Percentiles rank a stretch among this genome's conserved stretches.
phyloP scores from a whole-genome alignment of 352 stramenopile genomes.

The Aphanomyces astaci region DNA sequence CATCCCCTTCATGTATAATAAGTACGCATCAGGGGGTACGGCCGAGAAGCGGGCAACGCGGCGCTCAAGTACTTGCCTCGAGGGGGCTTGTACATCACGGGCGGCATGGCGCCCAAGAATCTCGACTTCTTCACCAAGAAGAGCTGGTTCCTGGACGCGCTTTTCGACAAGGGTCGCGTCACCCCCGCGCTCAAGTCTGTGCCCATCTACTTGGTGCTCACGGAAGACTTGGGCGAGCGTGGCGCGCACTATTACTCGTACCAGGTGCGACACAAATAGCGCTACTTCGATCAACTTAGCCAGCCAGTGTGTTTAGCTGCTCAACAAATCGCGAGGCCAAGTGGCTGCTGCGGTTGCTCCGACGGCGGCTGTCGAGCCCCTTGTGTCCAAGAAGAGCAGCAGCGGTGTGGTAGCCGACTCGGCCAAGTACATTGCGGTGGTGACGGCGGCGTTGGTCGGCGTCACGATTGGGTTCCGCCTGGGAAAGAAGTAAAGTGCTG shows the following conservation, averaged over 20 bases:
- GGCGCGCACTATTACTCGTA: constrained; percentile 85
- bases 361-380: no score
- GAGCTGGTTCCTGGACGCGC: constrained; percentile 69
- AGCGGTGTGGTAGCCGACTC: no score
- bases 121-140: constrained; percentile 87
- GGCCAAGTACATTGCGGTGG: neutral
- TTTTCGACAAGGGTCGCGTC: constrained; percentile 86
- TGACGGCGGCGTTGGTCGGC: neutral
- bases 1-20: neutral
- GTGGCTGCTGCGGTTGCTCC: no score
- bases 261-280: constrained; percentile 33
- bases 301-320: neutral
- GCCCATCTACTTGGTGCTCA: constrained; percentile 84
- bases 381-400: no score
- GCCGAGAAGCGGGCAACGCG: constrained; percentile 88
- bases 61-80: constrained; percentile 94
- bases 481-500: constrained; percentile 6
- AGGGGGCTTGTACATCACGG: constrained; percentile 95
- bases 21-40: constrained; percentile 71
- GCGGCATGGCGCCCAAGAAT: constrained; percentile 95
- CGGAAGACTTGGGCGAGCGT: constrained; percentile 85
- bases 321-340: neutral
- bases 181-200: constrained; percentile 61
- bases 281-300: neutral
- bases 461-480: constrained; percentile 7